phyloP scores from a whole-genome alignment of 106 monocot genomes.

The Dendrobium nobile region DNA sequence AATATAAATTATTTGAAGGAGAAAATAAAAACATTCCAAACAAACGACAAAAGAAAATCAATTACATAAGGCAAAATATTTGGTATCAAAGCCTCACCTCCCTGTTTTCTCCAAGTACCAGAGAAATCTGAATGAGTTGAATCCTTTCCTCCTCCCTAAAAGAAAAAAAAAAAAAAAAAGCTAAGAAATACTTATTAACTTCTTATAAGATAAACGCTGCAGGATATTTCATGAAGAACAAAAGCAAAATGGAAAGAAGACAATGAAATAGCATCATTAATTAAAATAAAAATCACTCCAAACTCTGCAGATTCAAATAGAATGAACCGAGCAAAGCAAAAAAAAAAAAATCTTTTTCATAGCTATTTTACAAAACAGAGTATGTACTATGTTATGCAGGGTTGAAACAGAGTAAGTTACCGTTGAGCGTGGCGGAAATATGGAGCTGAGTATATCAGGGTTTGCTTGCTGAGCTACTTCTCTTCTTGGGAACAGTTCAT shows the following conservation, averaged over 20 bases:
- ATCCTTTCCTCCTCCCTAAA: constrained; percentile 7
- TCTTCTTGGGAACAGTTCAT: constrained; percentile 6
- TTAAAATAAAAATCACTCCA: background rate
- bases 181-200: background rate
- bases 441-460: constrained; percentile 8
- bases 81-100: background rate
- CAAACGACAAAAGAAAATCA: background rate
- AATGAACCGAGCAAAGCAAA: background rate
- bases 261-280: background rate
- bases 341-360: background rate
- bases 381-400: background rate
- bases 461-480: constrained; percentile 5
- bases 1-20: no score
- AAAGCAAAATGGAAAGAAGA: background rate
- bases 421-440: background rate
- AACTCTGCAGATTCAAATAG: background rate
- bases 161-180: background rate
- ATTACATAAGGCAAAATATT: no score
- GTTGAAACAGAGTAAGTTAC: constrained; percentile 4
- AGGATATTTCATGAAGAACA: background rate
- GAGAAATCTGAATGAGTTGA: background rate
- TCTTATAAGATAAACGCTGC: background rate
- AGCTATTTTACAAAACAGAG: background rate
- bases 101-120: background rate
- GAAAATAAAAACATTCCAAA: no score